Evolutionary conservation across 306 rosid species (phyloP), one percentile per base, ranked within the genome.

Genomic region (Clitoria ternatea): DNA sequence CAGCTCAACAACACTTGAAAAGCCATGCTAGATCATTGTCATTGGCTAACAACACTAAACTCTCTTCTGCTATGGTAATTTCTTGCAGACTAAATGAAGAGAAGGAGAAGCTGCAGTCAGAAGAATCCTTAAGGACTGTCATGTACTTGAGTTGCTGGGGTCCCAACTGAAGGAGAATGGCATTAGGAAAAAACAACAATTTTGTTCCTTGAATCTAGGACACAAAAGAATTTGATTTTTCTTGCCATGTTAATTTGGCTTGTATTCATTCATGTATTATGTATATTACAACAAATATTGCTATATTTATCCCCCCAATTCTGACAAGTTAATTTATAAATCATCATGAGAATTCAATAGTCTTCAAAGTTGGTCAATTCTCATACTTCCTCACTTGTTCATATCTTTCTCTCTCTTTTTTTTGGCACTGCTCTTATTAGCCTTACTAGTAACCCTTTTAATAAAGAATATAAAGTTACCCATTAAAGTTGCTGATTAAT

Each of bases 91-190:
- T 85, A 12, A 67, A 81, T 33, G 80, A 60, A 1, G 79, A 81
- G 44, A 67, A 83, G 22, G 15, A 37, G 4, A 82, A 80, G 23
- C 78, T 70, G 4, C 78, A 73, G 4, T 69, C 95, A 5, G 92
- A 90, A 36, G 92, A 84, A 39, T 88, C 97, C 7, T 60, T 86
- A 0, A 83, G 88, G 35, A 86, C 70, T 0, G 84, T 90, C 54
- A 78, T 88, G 92, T 88, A 91, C 66, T 77, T 88, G 17, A 65
- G 48, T 27, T 70, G 72, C 19, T 82, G 86, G 86, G 81, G 73
- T 74, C 81, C 86, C 68, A 78, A 61, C 37, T 73, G 53, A 67
- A 36, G 26, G 37, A 27, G 3, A 35, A 33, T 30, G 45, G 1
- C 30, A 48, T 11, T 5, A 29, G 2, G 3, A 49, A 15, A n/a